Evolutionary conservation across 176 grass and related monocot species (phyloP), one percentile per base, ranked within the genome.

Genomic region (Triticum monococcum): DNA sequence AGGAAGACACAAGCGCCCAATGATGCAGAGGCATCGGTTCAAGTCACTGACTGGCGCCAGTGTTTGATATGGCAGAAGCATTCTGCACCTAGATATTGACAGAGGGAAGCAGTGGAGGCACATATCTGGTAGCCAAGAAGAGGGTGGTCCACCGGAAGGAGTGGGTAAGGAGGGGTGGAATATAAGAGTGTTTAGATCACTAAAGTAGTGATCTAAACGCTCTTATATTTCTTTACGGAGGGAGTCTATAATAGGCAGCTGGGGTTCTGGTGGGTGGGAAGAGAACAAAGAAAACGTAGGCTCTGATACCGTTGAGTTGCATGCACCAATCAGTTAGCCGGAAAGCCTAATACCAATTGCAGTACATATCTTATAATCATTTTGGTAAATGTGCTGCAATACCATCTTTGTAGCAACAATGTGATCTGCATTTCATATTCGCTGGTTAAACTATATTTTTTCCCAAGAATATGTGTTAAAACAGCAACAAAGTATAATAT

Each of bases 361-460:
- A 30, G 10, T 54, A 56, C 8, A 20, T 77, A 56, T 22, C 45
- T 56, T 54, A 6, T 32, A 26, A 76, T 8, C 45, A 54, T 52
- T 76, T 75, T 56, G 13, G 46, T 77, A 56, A 75, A 56, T 77
- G 14, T 77, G 74, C 45, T 56, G 45, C 73, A 76, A 54, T 30
- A 52, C 25, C 45, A 76, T 76, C 26, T 76, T 46, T 31, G 16
- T 77, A 77, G 74, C 74, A 56, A 77, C 46, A 77, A 33, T 33
- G 26, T 77, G 46, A 32, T 77, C 16, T 77, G 74, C 74, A 77
- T 77, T 77, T 54, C 74, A 56, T 28, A 33, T 77, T 77, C 56
- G 8, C 72, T 50, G 41, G 26, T 77, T 77, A 12, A 77, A 77
- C 46, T 33, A 20, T 16, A 16, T 12, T 18, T 54, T 54, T 20